These are phyloP conservation scores for Leccinellum luteum DNA, from an alignment of 768 basidiomycete genomes.

Conservation along the genomic window DNA sequence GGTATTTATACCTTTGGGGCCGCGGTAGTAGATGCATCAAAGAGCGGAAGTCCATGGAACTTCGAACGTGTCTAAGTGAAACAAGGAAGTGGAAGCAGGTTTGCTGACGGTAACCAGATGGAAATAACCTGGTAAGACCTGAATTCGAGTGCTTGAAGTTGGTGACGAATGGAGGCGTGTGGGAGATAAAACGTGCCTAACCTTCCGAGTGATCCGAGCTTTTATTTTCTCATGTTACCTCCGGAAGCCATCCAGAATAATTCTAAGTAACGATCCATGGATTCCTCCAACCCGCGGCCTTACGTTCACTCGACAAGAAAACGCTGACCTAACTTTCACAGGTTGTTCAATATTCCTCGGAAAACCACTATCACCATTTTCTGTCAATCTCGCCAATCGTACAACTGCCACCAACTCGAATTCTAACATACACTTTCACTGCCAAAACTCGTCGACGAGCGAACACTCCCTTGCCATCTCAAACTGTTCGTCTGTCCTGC, in stretches of 20 bases:
- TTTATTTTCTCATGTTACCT: neutral
- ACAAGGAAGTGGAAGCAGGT: neutral
- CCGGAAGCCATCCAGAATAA: neutral
- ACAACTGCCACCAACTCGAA: neutral
- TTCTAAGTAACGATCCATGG: neutral
- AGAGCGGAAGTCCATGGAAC: neutral
- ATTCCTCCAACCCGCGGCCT: neutral
- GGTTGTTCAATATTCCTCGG: neutral
- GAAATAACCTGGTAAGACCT: neutral
- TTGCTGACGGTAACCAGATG: neutral
- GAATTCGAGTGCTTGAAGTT: neutral
- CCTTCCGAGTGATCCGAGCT: neutral
- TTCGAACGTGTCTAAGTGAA: neutral
- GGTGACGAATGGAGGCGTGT: neutral
- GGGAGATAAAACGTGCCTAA: neutral
- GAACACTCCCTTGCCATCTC: constrained; percentile 48
- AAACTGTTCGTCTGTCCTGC: constrained; percentile 63
- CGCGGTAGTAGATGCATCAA: neutral
- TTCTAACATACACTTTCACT: constrained; percentile 1
- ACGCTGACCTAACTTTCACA: neutral
- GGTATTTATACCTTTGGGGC: neutral
- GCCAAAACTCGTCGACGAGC: constrained; percentile 15
- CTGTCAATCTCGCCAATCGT: neutral
- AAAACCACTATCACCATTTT: neutral
- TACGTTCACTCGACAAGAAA: neutral